These are phyloP conservation scores for Metschnikowia rubicola DNA, from an alignment of 805 yeast genomes.

Conservation along the genomic window DNA sequence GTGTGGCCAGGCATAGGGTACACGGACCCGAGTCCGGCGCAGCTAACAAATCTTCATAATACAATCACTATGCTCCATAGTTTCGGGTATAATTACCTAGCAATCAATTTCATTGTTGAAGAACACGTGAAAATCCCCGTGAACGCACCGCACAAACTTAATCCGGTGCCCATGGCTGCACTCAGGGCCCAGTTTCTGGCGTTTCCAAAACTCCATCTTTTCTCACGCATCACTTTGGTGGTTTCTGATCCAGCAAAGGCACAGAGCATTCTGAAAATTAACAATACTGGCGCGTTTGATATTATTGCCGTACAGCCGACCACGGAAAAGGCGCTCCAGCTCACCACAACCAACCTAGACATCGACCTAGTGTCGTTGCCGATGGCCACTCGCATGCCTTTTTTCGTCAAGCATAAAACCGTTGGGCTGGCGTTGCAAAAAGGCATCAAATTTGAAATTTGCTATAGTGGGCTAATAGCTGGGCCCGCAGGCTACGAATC, in stretches of 20 bases:
- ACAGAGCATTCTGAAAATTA: constrained; percentile 52
- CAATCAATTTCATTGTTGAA: constrained; percentile 60
- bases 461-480: constrained; percentile 55
- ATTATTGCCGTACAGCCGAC: constrained; percentile 77
- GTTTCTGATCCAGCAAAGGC: constrained; percentile 77
- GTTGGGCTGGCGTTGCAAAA: constrained; percentile 78
- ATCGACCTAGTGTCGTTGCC: constrained; percentile 79
- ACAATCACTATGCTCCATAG: constrained; percentile 51
- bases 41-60: constrained; percentile 44
- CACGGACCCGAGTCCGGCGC: constrained; percentile 38
- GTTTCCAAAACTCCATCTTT: constrained; percentile 41
- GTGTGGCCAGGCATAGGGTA: constrained; percentile 65
- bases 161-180: constrained; percentile 43
- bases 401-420: constrained; percentile 77
- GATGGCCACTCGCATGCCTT: constrained; percentile 62
- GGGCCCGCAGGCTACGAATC: constrained; percentile 30
- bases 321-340: constrained; percentile 72
- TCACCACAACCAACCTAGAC: constrained; percentile 72
- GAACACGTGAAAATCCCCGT: constrained; percentile 53
- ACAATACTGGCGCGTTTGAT: constrained; percentile 52
- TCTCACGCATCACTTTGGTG: constrained; percentile 69
- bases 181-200: constrained; percentile 17
- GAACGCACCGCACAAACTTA: constrained; percentile 39
- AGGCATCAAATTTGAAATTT: constrained; percentile 79
- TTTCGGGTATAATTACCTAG: constrained; percentile 73